A percentile compares a stretch with the other conserved stretches of the same genome.
These are phyloP conservation scores for Polyrhizophydium stewartii DNA, from an alignment of 371 early-diverging fungal genomes.

Conservation along the genomic window DNA sequence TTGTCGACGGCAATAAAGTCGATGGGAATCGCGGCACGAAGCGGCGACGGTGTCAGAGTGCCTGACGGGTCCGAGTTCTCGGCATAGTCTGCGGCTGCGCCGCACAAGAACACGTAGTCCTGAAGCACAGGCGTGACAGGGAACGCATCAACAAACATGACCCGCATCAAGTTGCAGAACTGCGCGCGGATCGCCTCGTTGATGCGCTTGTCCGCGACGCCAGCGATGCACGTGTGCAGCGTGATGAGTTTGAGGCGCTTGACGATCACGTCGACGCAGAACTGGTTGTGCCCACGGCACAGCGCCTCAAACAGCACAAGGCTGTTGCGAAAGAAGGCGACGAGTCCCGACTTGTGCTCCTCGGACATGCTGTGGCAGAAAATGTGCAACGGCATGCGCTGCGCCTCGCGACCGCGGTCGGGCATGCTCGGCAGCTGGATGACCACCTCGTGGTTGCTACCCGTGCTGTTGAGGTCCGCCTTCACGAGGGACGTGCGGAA, in stretches of 20 bases:
- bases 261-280: conserved; percentile 13
- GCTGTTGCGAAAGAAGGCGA: neutral
- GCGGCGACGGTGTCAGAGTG: neutral
- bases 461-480: neutral
- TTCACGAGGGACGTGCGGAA: neutral
- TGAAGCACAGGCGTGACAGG: neutral
- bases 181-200: conserved; percentile 33
- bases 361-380: neutral
- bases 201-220: conserved; percentile 32
- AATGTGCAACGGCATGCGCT: neutral
- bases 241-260: conserved; percentile 20
- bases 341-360: neutral
- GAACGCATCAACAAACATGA: neutral
- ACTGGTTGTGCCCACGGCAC: conserved; percentile 21
- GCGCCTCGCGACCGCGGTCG: neutral
- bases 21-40: neutral
- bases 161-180: conserved; percentile 35
- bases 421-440: neutral
- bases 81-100: neutral
- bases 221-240: conserved; percentile 38
- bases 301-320: conserved; percentile 24
- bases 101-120: neutral
- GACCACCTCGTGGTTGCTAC: neutral
- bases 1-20: neutral
- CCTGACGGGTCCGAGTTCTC: too few species aligned